Conservation (phyloP, 345 rosid species). For the Heritiera littoralis region DNA sequence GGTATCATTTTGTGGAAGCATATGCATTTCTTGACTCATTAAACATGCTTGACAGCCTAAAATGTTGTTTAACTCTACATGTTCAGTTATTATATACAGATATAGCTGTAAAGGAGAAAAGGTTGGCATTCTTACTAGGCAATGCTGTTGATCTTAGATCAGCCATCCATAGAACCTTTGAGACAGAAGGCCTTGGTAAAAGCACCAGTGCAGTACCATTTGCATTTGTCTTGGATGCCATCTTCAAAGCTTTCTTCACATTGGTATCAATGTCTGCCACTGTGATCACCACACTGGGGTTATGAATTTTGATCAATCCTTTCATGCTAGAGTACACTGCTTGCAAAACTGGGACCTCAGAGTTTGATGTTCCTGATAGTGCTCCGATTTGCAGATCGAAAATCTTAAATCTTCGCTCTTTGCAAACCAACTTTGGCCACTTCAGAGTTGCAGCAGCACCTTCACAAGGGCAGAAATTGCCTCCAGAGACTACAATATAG, state of each 20-base stretch:
- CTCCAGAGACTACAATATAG: conserved; percentile 82
- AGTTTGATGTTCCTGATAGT: conserved; percentile 60
- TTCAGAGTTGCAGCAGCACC: conserved; percentile 69
- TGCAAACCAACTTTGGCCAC: conserved; percentile 82
- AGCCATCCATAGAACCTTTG: conserved; percentile 97
- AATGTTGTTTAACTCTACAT: neutral
- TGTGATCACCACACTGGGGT: conserved; percentile 87
- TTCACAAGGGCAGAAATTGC: conserved; percentile 79
- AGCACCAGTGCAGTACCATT: conserved; percentile 62
- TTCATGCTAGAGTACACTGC: conserved; percentile 87
- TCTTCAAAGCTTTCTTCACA: conserved; percentile 84
- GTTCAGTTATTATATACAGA: neutral
- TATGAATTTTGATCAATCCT: conserved; percentile 87
- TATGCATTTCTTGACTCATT: neutral
- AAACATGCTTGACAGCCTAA: neutral
- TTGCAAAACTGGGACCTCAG: conserved; percentile 90
- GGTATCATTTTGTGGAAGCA: neutral
- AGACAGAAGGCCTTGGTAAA: conserved; percentile 68
- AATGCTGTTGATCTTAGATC: conserved; percentile 90
- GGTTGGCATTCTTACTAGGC: conserved; percentile 65
- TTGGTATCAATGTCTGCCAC: conserved; percentile 68
- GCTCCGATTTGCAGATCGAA: conserved; percentile 77
- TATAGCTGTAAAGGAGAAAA: neutral
- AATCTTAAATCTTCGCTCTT: conserved; percentile 82
- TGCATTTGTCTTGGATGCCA: conserved; percentile 65